phyloP scores from a whole-genome alignment of 805 yeast species.

The Hanseniaspora lindneri region DNA sequence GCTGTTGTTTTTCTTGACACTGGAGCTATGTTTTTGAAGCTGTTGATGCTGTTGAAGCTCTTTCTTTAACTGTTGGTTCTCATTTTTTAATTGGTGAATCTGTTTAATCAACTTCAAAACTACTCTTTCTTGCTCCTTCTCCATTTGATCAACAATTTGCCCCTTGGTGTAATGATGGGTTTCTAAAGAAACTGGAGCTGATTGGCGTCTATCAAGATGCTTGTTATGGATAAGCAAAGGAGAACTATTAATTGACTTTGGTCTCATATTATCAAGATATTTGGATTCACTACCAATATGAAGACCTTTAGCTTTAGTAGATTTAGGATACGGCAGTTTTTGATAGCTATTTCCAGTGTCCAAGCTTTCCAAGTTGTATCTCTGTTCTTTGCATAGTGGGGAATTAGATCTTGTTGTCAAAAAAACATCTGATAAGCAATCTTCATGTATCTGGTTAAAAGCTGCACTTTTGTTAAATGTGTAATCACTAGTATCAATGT shows the following conservation, averaged over 20 bases:
- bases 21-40: background rate
- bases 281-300: background rate
- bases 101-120: slow-evolving; percentile 45
- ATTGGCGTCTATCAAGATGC: slow-evolving; percentile 12
- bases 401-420: slow-evolving; percentile 12
- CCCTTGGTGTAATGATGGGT: slow-evolving; percentile 23
- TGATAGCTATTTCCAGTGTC: background rate
- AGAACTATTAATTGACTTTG: background rate
- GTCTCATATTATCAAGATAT: background rate
- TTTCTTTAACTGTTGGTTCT: slow-evolving; percentile 32
- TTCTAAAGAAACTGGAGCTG: slow-evolving; percentile 10
- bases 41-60: slow-evolving; percentile 16
- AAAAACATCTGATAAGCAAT: slow-evolving; percentile 7
- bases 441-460: background rate
- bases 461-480: background rate
- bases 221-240: slow-evolving; percentile 2
- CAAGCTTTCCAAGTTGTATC: background rate
- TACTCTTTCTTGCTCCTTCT: slow-evolving; percentile 52
- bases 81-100: slow-evolving; percentile 37
- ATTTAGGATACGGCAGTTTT: background rate
- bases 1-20: background rate
- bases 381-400: background rate
- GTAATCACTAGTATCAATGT: background rate
- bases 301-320: background rate
- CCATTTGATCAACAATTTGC: slow-evolving; percentile 47